Conservation (phyloP, 257 asterid genomes). For the Eustoma russellianum region DNA sequence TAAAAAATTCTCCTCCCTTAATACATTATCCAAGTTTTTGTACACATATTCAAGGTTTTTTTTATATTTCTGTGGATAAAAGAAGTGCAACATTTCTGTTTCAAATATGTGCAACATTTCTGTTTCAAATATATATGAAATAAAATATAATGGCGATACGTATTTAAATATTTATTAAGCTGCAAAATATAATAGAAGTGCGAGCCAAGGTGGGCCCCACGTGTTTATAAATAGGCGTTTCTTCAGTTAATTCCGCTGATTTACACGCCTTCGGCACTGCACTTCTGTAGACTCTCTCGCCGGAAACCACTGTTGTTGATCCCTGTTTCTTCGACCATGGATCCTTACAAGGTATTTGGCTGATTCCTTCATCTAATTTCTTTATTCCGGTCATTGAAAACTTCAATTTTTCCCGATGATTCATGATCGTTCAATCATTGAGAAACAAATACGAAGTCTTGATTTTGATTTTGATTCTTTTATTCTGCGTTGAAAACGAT, state of each 20-base stretch:
- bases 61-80: no score
- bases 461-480: not conserved
- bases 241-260: no score
- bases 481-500: not conserved
- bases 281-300: not conserved
- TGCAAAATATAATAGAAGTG: constrained; percentile 16
- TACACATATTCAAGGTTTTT: no score
- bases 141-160: no score
- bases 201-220: constrained; percentile 32
- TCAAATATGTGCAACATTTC: no score
- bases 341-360: constrained; percentile 56
- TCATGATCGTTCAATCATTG: no score
- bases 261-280: not conserved
- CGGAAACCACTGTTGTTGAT: not conserved
- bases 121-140: no score
- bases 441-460: not conserved
- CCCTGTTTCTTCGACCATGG: constrained; percentile 27
- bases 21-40: no score
- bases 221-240: constrained; percentile 9
- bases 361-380: no score
- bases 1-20: no score
- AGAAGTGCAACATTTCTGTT: no score
- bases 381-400: not conserved
- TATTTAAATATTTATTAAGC: no score
- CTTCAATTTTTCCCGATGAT: not conserved